A percentile compares a stretch with the other conserved stretches of the same genome.
These are phyloP conservation scores for Ceratonia siliqua DNA, from an alignment of 306 rosid genomes.

Conservation along the genomic window DNA sequence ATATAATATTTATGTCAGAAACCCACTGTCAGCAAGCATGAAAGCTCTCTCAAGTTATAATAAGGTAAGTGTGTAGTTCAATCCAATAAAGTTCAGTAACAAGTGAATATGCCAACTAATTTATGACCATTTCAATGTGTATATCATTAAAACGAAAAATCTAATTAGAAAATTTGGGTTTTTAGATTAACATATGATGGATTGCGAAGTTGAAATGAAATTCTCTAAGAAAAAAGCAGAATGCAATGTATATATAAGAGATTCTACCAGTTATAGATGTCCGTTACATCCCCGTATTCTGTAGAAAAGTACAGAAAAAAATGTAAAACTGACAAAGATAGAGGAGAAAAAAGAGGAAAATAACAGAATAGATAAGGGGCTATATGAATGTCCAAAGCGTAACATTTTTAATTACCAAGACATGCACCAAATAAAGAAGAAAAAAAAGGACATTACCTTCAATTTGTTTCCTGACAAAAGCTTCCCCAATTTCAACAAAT, in stretches of 20 bases:
- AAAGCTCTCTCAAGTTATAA: not conserved
- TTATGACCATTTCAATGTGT: not conserved
- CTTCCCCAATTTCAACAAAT: conserved; percentile 84
- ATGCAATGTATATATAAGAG: conserved; percentile 25
- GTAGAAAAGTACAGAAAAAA: conserved; percentile 36
- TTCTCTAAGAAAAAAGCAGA: conserved; percentile 11
- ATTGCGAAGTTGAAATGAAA: conserved; percentile 23
- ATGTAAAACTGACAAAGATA: conserved; percentile 29
- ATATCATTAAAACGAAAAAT: conserved; percentile 11
- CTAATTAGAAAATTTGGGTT: not conserved
- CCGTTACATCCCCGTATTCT: conserved; percentile 95
- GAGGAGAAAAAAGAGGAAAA: not conserved
- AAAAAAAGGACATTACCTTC: conserved; percentile 50
- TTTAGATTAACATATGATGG: not conserved
- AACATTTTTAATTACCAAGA: not conserved
- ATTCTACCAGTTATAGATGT: conserved; percentile 86
- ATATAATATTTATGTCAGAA: conserved; percentile 26
- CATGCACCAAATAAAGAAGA: not conserved
- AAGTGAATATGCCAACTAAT: conserved; percentile 19
- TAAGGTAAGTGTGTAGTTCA: not conserved
- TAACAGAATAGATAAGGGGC: not conserved
- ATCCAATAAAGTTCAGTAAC: not conserved
- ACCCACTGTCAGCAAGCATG: conserved; percentile 22
- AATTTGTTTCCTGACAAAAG: conserved; percentile 75
- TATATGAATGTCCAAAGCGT: not conserved